These are phyloP conservation scores for Beta macrorhiza DNA, from an alignment of 179 eudicot genomes.

Conservation along the genomic window DNA sequence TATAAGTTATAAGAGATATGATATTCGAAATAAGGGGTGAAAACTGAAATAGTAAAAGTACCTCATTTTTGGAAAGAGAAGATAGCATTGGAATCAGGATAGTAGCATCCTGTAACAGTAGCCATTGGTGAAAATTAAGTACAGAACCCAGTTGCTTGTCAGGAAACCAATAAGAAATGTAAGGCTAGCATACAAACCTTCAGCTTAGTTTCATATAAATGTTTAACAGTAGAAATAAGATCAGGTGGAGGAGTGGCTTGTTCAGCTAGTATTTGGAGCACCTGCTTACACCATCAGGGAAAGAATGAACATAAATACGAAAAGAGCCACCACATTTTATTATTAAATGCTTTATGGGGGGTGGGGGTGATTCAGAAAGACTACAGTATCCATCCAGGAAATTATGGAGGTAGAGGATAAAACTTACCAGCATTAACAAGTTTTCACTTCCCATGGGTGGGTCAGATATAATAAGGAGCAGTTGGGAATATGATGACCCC, in stretches of 20 bases:
- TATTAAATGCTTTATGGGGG: background rate
- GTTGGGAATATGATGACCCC: conserved; percentile 71
- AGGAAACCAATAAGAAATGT: background rate
- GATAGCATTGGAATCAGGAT: conserved; percentile 82
- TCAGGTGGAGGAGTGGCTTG: conserved; percentile 71
- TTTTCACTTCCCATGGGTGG: conserved; percentile 94
- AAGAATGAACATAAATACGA: background rate
- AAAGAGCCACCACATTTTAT: background rate
- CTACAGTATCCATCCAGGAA: background rate
- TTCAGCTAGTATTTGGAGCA: conserved; percentile 69
- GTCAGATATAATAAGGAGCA: conserved; percentile 76
- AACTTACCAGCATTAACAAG: conserved; percentile 72
- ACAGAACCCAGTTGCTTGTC: conserved; percentile 9
- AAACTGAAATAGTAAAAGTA: conserved; percentile 23
- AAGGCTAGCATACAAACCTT: conserved; percentile 49
- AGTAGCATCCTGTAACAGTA: conserved; percentile 67
- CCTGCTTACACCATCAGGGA: conserved; percentile 43
- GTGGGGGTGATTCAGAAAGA: background rate
- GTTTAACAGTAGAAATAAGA: conserved; percentile 71
- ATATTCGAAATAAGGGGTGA: background rate
- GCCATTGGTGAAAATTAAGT: conserved; percentile 21
- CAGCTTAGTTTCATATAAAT: conserved; percentile 77
- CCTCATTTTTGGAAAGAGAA: conserved; percentile 81
- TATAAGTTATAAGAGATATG: background rate
- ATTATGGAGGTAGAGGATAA: conserved; percentile 10